phyloP scores from a whole-genome alignment of 2,329 filamentous ascomycete genomes.

The Onygenales sp. region DNA sequence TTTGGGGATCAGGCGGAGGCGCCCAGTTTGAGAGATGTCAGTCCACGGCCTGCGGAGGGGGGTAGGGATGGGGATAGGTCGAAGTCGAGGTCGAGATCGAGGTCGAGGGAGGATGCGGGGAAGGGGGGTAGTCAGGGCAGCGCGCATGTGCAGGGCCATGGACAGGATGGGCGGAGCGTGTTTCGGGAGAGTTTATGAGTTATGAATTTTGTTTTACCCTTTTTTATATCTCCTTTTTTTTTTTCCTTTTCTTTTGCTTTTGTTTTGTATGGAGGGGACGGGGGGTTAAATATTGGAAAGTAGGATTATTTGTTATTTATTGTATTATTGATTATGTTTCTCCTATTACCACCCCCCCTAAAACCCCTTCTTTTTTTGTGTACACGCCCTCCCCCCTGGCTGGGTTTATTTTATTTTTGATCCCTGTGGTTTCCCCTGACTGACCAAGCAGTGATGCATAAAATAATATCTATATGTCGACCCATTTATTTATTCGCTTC shows the following conservation, averaged over 20 bases:
- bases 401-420: too few relatives aligned
- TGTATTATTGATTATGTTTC: background rate
- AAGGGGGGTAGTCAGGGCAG: conserved; percentile 19
- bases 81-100: background rate
- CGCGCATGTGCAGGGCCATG: too few relatives aligned
- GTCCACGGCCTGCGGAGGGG: conserved; percentile 61
- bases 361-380: too few relatives aligned
- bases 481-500: background rate
- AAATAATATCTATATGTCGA: too few relatives aligned
- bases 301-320: background rate
- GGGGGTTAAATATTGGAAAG: background rate
- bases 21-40: conserved; percentile 60
- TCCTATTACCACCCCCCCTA: background rate
- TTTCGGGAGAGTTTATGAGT: conserved; percentile 59
- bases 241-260: background rate
- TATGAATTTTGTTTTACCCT: background rate
- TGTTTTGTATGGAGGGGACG: background rate
- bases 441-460: too few relatives aligned
- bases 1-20: conserved; percentile 61
- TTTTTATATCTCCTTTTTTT: background rate
- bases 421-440: too few relatives aligned
- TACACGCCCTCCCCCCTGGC: too few relatives aligned
- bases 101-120: background rate
- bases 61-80: conserved; percentile 19
- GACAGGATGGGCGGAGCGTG: conserved; percentile 53